Percentiles rank a stretch among this genome's conserved stretches.
These are phyloP conservation scores for Cicer cuneatum DNA, from an alignment of 306 rosid genomes.

Conservation along the genomic window DNA sequence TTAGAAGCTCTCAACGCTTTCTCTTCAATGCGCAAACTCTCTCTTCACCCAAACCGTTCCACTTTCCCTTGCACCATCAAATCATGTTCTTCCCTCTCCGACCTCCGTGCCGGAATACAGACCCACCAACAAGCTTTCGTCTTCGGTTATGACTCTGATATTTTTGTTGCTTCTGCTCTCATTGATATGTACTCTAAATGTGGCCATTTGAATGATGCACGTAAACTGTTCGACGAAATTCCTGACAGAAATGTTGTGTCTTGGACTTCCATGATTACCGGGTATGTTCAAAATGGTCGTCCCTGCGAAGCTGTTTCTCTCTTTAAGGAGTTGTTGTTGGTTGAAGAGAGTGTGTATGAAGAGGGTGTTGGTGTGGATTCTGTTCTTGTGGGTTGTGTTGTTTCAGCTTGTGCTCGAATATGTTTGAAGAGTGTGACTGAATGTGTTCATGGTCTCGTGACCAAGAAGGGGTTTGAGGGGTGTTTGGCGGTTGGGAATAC, in stretches of 20 bases:
- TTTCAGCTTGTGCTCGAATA: constrained; percentile 76
- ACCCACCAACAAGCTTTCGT: constrained; percentile 78
- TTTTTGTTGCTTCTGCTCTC: constrained; percentile 80
- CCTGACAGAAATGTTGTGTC: constrained; percentile 73
- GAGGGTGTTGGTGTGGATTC: constrained; percentile 59
- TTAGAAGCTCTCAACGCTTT: constrained; percentile 81
- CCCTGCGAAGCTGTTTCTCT: constrained; percentile 55
- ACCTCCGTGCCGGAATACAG: constrained; percentile 70
- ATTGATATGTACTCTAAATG: constrained; percentile 82
- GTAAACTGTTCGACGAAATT: constrained; percentile 73
- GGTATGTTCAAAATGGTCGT: constrained; percentile 62
- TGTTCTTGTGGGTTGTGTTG: constrained; percentile 63
- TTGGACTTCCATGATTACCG: constrained; percentile 80
- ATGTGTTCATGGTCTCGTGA: constrained; percentile 68
- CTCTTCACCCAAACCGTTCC: constrained; percentile 69
- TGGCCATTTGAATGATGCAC: constrained; percentile 59
- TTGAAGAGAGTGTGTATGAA: constrained; percentile 52
- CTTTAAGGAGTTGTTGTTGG: constrained; percentile 63
- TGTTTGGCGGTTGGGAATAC: constrained; percentile 70
- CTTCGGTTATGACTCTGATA: constrained; percentile 64
- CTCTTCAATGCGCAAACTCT: constrained; percentile 77
- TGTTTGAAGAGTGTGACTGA: constrained; percentile 60
- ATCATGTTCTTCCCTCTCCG: constrained; percentile 75
- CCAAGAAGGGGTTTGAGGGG: constrained; percentile 69
- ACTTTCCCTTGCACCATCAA: constrained; percentile 82